Evolutionary conservation across 352 stramenopile genomes (phyloP), one percentile per base, ranked within the genome.

Genomic region (Paralagenidium karlingii): DNA sequence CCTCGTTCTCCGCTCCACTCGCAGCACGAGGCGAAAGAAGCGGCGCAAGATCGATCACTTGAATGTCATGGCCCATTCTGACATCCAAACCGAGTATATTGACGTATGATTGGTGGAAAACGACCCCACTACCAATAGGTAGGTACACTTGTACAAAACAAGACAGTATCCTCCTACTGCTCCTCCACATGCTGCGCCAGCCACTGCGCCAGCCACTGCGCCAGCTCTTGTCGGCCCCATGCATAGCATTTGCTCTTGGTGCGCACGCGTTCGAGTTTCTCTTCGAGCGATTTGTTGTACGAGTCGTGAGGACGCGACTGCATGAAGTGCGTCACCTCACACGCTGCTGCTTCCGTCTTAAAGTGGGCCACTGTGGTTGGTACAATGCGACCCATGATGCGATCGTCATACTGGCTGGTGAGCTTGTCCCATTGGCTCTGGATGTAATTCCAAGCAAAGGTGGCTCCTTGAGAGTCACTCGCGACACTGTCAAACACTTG

Each of bases 401-500:
- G 32, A 11, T 63, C 64, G 24, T 58, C 53, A 52, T 82, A 87
- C 54, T 76, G 60, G 30, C 60, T 66, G 27, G 71, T 83, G 34
- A 93, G 55, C 31, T 58, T 51, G 5, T 25, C 40, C 69, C 79
- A 87, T 53, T 91, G 45, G 10, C 70, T 49, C 51, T 83, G 58
- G 29, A 92, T 52, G 45, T 88, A 91, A 39, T 70, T 26, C 80
- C 77, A 91, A 19, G 68, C 60, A 18, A 71, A 58, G 18, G 49
- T 40, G 1, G 69, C 66, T 24, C 66, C 79, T 18, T 47, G 48
- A 20, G 55, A 52, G 38, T 88, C 73, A 15, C 56, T 49, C 1
- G 71, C 67, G n/a, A 94, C 71, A 33, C 74, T 82, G 27, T 45
- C 56, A 34, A 92, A 89, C 2, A 79, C 43, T 46, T 77, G 82